phyloP scores from a whole-genome alignment of 352 stramenopile genomes.

The Phytophthora pluvialis region DNA sequence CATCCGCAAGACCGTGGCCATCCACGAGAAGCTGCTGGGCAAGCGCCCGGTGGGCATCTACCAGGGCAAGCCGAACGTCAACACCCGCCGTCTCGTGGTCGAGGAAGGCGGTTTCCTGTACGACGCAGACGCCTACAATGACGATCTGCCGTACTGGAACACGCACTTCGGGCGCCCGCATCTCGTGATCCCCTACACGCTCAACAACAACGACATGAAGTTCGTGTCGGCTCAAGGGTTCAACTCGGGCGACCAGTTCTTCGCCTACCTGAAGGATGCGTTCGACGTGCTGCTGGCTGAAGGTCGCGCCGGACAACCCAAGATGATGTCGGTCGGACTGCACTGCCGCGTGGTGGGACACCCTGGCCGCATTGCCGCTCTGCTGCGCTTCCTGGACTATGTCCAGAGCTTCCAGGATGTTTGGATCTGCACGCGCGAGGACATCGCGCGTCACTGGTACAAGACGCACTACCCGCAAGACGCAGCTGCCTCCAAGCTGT shows the following conservation, averaged over 20 bases:
- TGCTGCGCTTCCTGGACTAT: constrained; percentile 96
- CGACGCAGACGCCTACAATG: constrained; percentile 95
- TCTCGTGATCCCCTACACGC: constrained; percentile 96
- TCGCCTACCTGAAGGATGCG: constrained; percentile 92
- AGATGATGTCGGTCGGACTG: constrained; percentile 97
- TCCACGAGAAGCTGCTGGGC: constrained; percentile 91
- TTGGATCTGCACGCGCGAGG: constrained; percentile 93
- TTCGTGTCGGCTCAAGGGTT: constrained; percentile 94
- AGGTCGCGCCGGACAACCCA: constrained; percentile 82
- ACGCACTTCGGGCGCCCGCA: constrained; percentile 89
- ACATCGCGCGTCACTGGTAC: constrained; percentile 96
- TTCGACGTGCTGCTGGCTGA: constrained; percentile 92
- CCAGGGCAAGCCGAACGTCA: constrained; percentile 95
- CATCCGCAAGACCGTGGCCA: constrained; percentile 91
- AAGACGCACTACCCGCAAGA: constrained; percentile 78
- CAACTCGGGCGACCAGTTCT: constrained; percentile 93
- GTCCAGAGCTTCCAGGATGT: constrained; percentile 91
- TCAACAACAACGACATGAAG: constrained; percentile 97
- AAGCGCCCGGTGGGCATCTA: constrained; percentile 95
- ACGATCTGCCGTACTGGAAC: constrained; percentile 97
- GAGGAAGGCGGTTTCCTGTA: constrained; percentile 96
- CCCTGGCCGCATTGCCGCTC: constrained; percentile 87
- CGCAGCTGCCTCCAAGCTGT: constrained; percentile 52
- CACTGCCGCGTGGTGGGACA: constrained; percentile 93
- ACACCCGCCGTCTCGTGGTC: constrained; percentile 91